These are phyloP conservation scores for Bipolaris cookei DNA, from an alignment of 2,329 filamentous ascomycete species.

Conservation along the genomic window DNA sequence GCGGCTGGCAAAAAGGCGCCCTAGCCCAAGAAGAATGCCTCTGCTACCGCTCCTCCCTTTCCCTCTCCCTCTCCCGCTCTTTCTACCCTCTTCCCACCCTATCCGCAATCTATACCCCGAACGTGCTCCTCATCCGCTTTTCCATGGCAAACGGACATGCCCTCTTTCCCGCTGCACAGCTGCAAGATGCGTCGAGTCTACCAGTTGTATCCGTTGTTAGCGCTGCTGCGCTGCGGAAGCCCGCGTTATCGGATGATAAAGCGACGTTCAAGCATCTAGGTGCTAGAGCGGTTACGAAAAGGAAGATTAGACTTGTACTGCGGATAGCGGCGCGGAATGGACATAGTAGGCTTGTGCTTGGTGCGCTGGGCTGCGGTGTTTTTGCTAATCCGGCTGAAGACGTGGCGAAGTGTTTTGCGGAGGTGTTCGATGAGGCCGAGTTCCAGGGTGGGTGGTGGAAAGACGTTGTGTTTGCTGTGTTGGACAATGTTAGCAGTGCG, in stretches of 20 bases:
- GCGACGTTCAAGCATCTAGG: constrained; percentile 24
- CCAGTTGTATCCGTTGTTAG: constrained; percentile 66
- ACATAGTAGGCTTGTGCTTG: constrained; percentile 68
- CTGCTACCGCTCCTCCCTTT: constrained; percentile 67
- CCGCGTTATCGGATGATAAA: constrained; percentile 35
- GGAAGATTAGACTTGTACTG: constrained; percentile 68
- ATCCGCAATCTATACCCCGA: constrained; percentile 65
- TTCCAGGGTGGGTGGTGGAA: constrained; percentile 70
- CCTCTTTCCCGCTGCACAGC: constrained; percentile 50
- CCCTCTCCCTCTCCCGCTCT: constrained; percentile 52
- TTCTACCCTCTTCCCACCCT: constrained; percentile 62
- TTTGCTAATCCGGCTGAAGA: constrained; percentile 67
- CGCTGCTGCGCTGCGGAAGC: constrained; percentile 62
- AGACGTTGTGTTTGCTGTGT: constrained; percentile 69
- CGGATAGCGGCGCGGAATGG: constrained; percentile 64
- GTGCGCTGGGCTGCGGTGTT: constrained; percentile 72
- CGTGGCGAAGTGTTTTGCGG: constrained; percentile 67
- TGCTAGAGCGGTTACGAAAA: constrained; percentile 63
- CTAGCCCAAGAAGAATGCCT: constrained; percentile 73
- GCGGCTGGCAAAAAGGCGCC: constrained; percentile 67
- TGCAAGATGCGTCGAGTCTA: constrained; percentile 39
- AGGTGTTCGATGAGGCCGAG: constrained; percentile 66
- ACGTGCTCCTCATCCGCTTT: constrained; percentile 64
- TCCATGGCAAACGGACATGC: constrained; percentile 56
- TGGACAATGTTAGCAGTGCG: constrained; percentile 47